Conservation (phyloP, 139 green algal genomes). For the Picochlorum costavermella region DNA sequence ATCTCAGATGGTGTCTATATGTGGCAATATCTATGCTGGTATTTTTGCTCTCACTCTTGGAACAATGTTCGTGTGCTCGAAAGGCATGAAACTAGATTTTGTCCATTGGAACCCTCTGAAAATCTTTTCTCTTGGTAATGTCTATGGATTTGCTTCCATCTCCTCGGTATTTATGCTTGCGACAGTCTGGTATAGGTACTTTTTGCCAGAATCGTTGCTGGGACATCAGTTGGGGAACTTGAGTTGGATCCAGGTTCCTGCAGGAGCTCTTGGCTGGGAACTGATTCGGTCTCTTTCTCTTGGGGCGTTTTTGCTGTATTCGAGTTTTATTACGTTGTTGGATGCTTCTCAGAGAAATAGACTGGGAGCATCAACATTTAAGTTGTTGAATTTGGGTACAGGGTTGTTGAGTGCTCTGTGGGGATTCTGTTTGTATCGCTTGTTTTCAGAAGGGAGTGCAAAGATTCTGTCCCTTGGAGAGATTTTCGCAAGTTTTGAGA, state of each 20-base stretch:
- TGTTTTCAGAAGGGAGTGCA: not conserved
- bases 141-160: not conserved
- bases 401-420: not conserved
- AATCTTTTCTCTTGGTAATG: not conserved
- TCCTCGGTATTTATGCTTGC: not conserved
- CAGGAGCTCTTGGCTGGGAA: conserved; percentile 13
- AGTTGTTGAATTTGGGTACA: conserved; percentile 37
- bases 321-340: conserved; percentile 28
- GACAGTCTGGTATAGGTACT: not conserved
- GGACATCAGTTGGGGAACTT: not conserved
- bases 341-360: conserved; percentile 39
- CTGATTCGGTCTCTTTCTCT: conserved; percentile 10
- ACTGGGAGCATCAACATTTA: conserved; percentile 50
- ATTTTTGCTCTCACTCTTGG: not conserved
- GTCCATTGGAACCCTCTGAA: not conserved
- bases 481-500: not conserved
- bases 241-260: conserved; percentile 10
- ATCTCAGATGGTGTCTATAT: no score
- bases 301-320: conserved; percentile 27
- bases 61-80: not conserved
- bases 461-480: not conserved
- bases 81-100: not conserved
- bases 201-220: not conserved
- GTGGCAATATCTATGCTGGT: not conserved
- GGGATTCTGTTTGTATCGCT: not conserved